Base-by-base conservation (phyloP, 805 yeast genomes). In the Komagataella populi region DNA sequence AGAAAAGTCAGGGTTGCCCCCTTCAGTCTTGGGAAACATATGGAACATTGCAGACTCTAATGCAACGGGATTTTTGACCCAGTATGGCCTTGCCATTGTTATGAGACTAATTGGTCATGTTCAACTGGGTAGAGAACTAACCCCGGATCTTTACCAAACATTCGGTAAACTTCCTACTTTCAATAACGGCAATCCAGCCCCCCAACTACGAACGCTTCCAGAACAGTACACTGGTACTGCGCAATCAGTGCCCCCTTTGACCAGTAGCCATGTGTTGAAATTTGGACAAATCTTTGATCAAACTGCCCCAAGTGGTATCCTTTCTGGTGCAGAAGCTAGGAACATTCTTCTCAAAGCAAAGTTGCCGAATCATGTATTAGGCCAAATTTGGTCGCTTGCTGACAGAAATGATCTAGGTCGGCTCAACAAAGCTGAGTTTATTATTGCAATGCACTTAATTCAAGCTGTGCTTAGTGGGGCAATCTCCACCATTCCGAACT, bases 21-120 rank as follows among this genome's bases (percentile, higher is more conserved):
- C 95, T 3, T 72, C 81, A 16, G 69, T 77, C 30, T 72, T 93
- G 43, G 96, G 96, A 7, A 93, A 89, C 66, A 83, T 93, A 55
- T 93, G 99, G 99, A 90, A 86, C 64, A 64, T 85, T 43, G 89
- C 96, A n/a, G 99, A 93, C 67, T 76, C 78, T n/a, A 82, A 80
- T 53, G 88, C 88, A 68, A 74, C 81, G 55, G 99, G 99, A 0
- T 85, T 83, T 60, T 72, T 93, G 55, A 84, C 83, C 58, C 87
- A 83, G 61, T 73, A 76, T 52, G 91, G 90, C 23, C 93, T 93
- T 66, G 78, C 85, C 55, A 76, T 81, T 50, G 96, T 97, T 18
- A 76, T 93, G 80, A 78, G 99, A 63, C 71, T 88, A 57, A 86
- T 93, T 60, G 96, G 95, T 23, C 86, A 87, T 62, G 82, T 87